A percentile compares a stretch with the other conserved stretches of the same genome.
phyloP scores from a whole-genome alignment of 2,329 filamentous ascomycete genomes.

The Curvularia spicifera region DNA sequence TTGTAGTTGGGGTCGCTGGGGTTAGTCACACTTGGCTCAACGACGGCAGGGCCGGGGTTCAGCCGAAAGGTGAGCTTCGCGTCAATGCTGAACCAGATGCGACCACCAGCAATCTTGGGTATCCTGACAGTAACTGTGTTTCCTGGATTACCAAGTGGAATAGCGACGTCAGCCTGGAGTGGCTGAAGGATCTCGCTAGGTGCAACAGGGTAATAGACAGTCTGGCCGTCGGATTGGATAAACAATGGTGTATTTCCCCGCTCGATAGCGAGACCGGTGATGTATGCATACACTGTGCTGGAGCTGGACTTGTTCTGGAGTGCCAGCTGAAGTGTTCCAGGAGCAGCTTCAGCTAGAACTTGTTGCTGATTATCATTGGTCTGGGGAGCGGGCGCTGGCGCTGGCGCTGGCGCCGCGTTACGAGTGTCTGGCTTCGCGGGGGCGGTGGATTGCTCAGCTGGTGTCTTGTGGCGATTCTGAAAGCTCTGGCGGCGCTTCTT shows the following conservation, averaged over 20 bases:
- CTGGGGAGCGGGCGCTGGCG: conserved; percentile 17
- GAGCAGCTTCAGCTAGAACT: conserved; percentile 29
- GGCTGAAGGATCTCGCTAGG: conserved; percentile 60
- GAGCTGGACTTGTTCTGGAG: conserved; percentile 71
- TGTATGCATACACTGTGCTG: conserved; percentile 68
- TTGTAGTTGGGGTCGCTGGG: conserved; percentile 56
- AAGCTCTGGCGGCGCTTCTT: conserved; percentile 33
- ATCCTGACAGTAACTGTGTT: conserved; percentile 66
- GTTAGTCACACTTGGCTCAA: conserved; percentile 77
- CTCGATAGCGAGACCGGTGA: conserved; percentile 70
- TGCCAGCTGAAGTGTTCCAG: conserved; percentile 63
- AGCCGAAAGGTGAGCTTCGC: conserved; percentile 69
- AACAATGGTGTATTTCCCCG: conserved; percentile 66
- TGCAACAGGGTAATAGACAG: conserved; percentile 68
- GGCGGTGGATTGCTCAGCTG: neutral
- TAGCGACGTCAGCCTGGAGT: conserved; percentile 65
- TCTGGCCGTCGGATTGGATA: conserved; percentile 69
- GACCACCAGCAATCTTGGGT: conserved; percentile 72
- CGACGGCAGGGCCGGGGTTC: conserved; percentile 74
- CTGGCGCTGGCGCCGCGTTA: conserved; percentile 19
- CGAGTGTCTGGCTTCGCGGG: conserved; percentile 4
- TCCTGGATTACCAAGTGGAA: conserved; percentile 68
- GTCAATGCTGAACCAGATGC: conserved; percentile 73
- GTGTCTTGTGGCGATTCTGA: conserved; percentile 18
- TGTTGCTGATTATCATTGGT: conserved; percentile 32